Evolutionary conservation across 202 grass and related monocot species (phyloP), one percentile per base, ranked within the genome.

Genomic region (Schoenoplectus triqueter): DNA sequence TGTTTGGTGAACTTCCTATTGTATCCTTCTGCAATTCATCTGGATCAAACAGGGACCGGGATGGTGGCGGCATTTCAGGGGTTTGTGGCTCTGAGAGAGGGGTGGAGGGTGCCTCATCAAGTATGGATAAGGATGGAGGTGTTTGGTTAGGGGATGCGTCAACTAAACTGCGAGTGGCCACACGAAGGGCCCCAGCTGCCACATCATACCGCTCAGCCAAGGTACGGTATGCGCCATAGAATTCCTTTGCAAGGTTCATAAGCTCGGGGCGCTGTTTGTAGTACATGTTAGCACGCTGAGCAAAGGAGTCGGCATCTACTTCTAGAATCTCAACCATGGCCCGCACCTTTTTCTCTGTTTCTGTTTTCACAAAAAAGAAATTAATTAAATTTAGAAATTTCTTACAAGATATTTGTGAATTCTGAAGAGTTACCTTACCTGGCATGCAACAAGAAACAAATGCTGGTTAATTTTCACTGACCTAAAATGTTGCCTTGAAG

Each of bases 281-380:
- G 84, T 99, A 99, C 92, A 92, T 99, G 66, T 99, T 93, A 2
- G 97, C 97, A 86, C 90, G 89, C 66, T 86, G 86, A 85, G 92
- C 93, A 97, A 99, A 99, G 66, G 97, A 99, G 92, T 97, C 97
- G 64, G 93, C 97, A 91, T 99, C 97, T 92, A 92, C 93, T 87
- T 99, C 94, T 85, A 99, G 84, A 86, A 99, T 90, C 86, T 97
- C 97, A 88, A 99, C 93, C 94, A 99, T 99, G 77, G 92, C 62
- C 70, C 88, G 94, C 83, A 99, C 93, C 44, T 94, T 99, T 52
- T 85, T 86, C 85, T 99, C 93, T 71, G 90, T 91, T 80, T 99
- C 97, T 99, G 92, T 90, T 79, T 18, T 85, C 84, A 66, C 55
- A 93, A 89, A 84, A 13, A 11, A 78, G 19, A 48, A 39, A 87